phyloP scores from a whole-genome alignment of 2,329 filamentous ascomycete genomes.

The Arthroderma sp. region DNA sequence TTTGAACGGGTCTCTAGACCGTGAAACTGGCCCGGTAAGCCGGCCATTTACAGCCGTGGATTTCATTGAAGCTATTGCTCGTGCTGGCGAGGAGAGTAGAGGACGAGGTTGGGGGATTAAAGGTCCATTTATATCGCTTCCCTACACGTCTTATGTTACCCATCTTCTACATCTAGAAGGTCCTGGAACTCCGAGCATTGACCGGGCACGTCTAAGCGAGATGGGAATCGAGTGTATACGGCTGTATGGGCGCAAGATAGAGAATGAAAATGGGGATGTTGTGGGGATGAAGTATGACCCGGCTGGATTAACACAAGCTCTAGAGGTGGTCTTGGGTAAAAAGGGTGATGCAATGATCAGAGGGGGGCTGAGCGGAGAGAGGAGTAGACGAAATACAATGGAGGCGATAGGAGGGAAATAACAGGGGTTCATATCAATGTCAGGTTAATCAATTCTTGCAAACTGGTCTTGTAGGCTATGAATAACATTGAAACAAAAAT shows the following conservation, averaged over 20 bases:
- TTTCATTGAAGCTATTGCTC: conserved; percentile 67
- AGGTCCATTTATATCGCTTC: conserved; percentile 18
- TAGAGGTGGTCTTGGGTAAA: conserved; percentile 64
- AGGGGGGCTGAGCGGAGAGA: conserved; percentile 25
- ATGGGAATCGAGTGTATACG: conserved; percentile 66
- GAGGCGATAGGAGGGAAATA: conserved; percentile 7
- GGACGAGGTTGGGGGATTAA: conserved; percentile 21
- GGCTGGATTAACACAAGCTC: conserved; percentile 56
- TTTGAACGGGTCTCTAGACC: conserved; percentile 69
- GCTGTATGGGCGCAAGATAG: conserved; percentile 55
- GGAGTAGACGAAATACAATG: conserved; percentile 48
- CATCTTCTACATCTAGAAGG: conserved; percentile 72
- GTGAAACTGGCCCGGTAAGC: conserved; percentile 64
- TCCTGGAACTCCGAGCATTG: conserved; percentile 54
- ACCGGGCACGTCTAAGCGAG: conserved; percentile 47
- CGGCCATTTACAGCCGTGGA: conserved; percentile 60
- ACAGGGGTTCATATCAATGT: too few species aligned
- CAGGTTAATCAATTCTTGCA: too few species aligned
- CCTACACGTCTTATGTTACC: conserved; percentile 60
- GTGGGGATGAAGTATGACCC: conserved; percentile 59
- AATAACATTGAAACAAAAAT: too few species aligned
- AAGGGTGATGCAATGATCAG: conserved; percentile 40
- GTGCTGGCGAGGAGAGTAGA: conserved; percentile 58
- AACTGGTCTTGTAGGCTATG: too few species aligned
- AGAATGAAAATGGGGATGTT: conserved; percentile 35